Evolutionary conservation across 1,139 yeast species (phyloP), one percentile per base, ranked within the genome.

Genomic region (Suhomyces ambrosiae): DNA sequence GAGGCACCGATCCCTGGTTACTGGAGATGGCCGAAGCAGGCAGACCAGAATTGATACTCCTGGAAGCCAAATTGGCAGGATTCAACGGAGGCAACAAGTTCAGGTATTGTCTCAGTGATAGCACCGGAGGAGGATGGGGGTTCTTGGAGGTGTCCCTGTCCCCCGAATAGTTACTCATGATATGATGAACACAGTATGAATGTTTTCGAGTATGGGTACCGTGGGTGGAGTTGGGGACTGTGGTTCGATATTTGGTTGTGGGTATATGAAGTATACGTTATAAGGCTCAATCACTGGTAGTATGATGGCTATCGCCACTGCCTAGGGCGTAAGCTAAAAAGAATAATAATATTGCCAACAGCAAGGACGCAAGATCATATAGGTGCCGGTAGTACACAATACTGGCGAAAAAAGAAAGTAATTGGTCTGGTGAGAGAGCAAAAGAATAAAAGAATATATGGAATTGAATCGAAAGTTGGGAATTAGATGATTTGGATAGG

Each of bases 71-170:
- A 17, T 32, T 35, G 26, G 42, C 22, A 10, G 27, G 38, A 11
- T 38, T 38, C 13, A 39, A 29, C n/a, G 41, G 44, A 2, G 44
- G 44, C 9, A 44, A 42, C 27, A 35, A 24, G 18, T 35, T 38
- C 29, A 38, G 34, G 18, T 29, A 31, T 19, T 21, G 36, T 12
- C 35, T 18, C 33, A 33, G 40, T 7, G 37, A 14, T 9, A 38
- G 30, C 7, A 30, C 35, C 7, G 41, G 41, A 2, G 41, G 37
- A 14, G 35, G 13, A 19, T 21, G 8, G 29, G 28, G 11, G 24
- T 24, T 24, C 27, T 24, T 24, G 5, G 27, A 15, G 9, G 15
- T 6, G 11, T 10, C 24, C 7, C n/a, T 12, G 9, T 23, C n/a
- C 5, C 11, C 11, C n/a, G n/a, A n/a, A n/a, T n/a, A n/a, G n/a